Evolutionary conservation across 2,329 filamentous ascomycete genomes (phyloP), one percentile per base, ranked within the genome.

Genomic region (Aspergillus phoenicis): DNA sequence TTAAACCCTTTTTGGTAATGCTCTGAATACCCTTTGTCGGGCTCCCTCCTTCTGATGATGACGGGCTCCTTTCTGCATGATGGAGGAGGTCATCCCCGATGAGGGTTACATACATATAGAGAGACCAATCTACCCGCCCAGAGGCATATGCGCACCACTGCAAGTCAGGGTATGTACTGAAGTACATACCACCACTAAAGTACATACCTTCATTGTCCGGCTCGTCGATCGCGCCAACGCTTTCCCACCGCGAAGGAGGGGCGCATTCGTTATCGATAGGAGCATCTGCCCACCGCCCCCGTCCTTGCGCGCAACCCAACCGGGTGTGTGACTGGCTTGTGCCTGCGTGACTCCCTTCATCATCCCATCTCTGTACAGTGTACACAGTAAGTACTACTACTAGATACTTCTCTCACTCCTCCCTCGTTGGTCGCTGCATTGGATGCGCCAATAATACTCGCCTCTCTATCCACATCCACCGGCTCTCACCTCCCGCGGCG

Each of bases 241-340:
- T 51, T 41, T 20, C 33, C 48, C 56, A 22, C 17, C 48, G 36
- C 43, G 60, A 68, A 68, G 70, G 71, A 72, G 71, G 71, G 70
- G 70, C 58, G 62, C 28, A 33, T 57, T 68, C 57, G 62, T 71
- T 70, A 71, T 73, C 70, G 70, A 74, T 74, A 74, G 71, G 71
- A 62, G 51, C 52, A 49, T 55, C 54, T 43, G 49, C 39, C 60
- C 60, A 62, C 63, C 59, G 28, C 63, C 59, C 56, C 52, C 38
- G 57, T 56, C 59, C 48, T 49, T 56, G 58, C 38, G 47, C 33
- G 52, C 36, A 48, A 49, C 33, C 45, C 55, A 11, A 51, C 47
- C 52, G 24, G 41, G 53, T 33, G 52, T 63, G 57, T 66, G 62
- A 70, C 63, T 69, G 65, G 67, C 65, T 62, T 67, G 69, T 70